These are phyloP conservation scores for Flaveria linearis DNA, from an alignment of 129 eudicot species.

Conservation along the genomic window DNA sequence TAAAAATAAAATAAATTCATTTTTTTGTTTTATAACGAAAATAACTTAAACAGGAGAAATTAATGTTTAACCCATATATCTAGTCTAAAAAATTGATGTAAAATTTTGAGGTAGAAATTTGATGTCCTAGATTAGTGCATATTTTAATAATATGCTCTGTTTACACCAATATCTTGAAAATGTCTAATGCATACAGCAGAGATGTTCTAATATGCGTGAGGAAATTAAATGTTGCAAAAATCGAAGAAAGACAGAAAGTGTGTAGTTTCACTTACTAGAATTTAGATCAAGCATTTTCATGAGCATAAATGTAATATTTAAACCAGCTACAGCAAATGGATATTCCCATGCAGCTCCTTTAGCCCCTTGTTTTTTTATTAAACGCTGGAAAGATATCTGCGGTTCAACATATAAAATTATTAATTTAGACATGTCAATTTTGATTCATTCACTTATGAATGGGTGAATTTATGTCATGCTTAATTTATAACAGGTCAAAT, in stretches of 20 bases:
- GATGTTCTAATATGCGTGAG: not conserved
- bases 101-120: not conserved
- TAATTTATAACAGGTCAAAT: not conserved
- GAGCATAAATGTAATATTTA: slow-evolving; percentile 90
- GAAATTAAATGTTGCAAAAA: slow-evolving; percentile 2
- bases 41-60: too few relatives aligned
- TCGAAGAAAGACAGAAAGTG: not conserved
- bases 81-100: not conserved
- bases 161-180: not conserved
- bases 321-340: slow-evolving; percentile 98
- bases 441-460: not conserved
- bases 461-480: not conserved
- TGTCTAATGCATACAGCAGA: not conserved
- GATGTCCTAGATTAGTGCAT: not conserved
- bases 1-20: too few relatives aligned
- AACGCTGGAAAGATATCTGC: slow-evolving; percentile 73
- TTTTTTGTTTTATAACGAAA: too few relatives aligned
- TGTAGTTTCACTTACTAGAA: slow-evolving; percentile 51
- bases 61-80: not conserved
- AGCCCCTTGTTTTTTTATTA: slow-evolving; percentile 71
- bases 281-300: slow-evolving; percentile 89
- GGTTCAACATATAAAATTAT: not conserved
- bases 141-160: not conserved
- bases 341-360: slow-evolving; percentile 80
- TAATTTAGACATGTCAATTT: slow-evolving; percentile 2